phyloP scores from a whole-genome alignment of 2,329 filamentous ascomycete species.

The Ambrosiella cleistominuta region DNA sequence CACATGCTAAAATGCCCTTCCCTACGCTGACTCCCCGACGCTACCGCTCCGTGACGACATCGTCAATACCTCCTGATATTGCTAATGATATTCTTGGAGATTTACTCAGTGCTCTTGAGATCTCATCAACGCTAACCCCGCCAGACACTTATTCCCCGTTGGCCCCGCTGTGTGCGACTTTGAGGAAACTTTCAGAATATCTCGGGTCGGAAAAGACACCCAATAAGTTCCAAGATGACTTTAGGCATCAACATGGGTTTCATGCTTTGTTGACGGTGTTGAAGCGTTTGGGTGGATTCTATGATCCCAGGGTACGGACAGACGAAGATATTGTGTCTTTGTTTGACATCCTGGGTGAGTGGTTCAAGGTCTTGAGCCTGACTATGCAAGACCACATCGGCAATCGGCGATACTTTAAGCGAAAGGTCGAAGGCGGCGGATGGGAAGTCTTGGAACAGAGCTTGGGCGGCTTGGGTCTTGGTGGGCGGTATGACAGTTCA shows the following conservation, averaged over 20 bases:
- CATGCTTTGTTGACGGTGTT: conserved; percentile 53
- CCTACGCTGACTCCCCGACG: conserved; percentile 29
- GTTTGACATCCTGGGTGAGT: conserved; percentile 51
- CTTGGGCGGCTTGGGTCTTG: conserved; percentile 48
- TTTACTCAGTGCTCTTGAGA: conserved; percentile 32
- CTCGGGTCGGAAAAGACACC: conserved; percentile 30
- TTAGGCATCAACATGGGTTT: conserved; percentile 66
- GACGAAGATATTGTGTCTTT: conserved; percentile 45
- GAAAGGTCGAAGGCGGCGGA: conserved; percentile 56
- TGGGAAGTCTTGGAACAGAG: conserved; percentile 62
- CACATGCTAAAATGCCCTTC: neutral
- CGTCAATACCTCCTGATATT: conserved; percentile 39
- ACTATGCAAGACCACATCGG: conserved; percentile 64
- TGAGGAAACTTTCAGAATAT: conserved; percentile 50
- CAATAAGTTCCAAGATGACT: conserved; percentile 53
- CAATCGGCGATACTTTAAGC: conserved; percentile 74
- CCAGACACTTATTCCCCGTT: conserved; percentile 27
- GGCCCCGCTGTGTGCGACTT: conserved; percentile 31
- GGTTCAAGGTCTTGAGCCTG: conserved; percentile 58
- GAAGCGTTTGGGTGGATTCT: conserved; percentile 55
- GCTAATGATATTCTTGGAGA: conserved; percentile 39
- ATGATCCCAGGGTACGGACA: conserved; percentile 46
- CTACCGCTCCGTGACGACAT: conserved; percentile 47
- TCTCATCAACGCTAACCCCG: conserved; percentile 20
- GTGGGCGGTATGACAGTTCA: conserved; percentile 22